Conservation (phyloP, 2,329 filamentous ascomycete genomes). For the Curvularia sp. region DNA sequence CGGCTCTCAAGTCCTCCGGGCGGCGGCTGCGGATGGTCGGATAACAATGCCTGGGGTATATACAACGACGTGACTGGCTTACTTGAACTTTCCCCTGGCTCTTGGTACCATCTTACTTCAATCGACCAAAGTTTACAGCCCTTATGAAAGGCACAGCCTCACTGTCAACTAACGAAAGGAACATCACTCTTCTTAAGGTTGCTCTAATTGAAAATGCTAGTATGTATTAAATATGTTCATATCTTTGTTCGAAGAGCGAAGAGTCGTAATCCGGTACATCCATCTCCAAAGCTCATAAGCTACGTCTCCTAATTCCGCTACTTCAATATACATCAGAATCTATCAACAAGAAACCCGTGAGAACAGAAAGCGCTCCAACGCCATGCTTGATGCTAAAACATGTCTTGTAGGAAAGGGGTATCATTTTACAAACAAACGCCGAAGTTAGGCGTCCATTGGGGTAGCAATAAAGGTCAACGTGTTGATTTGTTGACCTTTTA, state of each 20-base stretch:
- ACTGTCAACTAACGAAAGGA: neutral
- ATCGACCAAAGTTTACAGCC: neutral
- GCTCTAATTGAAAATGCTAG: neutral
- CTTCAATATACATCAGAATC: neutral
- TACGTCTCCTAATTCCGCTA: neutral
- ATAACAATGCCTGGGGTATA: neutral
- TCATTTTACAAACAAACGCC: slow-evolving; percentile 6
- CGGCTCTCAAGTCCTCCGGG: neutral
- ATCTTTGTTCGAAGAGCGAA: slow-evolving; percentile 12
- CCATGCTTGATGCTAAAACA: neutral
- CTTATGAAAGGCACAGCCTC: neutral
- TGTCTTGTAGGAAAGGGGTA: slow-evolving; percentile 8
- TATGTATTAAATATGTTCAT: neutral
- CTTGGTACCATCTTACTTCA: neutral
- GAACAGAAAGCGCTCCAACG: neutral
- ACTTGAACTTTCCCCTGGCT: neutral
- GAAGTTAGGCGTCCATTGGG: neutral
- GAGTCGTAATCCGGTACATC: slow-evolving; percentile 7
- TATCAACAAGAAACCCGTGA: neutral
- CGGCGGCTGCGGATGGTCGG: neutral
- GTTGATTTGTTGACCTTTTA: slow-evolving; percentile 9
- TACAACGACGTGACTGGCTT: neutral
- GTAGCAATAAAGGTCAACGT: neutral
- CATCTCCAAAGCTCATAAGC: neutral
- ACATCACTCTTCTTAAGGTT: neutral